Evolutionary conservation across 495 filamentous ascomycete genomes (phyloP).

Genomic region (Friedmanniomyces simplex): DNA sequence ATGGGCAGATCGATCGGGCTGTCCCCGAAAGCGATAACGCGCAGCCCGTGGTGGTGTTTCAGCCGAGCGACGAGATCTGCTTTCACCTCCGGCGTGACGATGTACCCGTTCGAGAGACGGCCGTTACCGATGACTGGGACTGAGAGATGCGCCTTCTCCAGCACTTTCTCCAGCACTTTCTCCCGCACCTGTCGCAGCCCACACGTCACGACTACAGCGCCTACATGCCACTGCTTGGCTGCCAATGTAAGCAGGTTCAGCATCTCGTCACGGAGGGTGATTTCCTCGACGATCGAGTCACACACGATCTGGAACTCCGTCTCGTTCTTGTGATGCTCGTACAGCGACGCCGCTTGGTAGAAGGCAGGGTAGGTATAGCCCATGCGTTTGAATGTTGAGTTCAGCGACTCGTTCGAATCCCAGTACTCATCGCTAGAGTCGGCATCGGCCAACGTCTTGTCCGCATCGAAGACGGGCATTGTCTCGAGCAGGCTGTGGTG

Average conservation of each 20-base stretch:
- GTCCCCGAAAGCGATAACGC: constrained; percentile 55
- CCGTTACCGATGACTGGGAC: constrained; percentile 49
- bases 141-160: constrained; percentile 30
- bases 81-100: constrained; percentile 48
- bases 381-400: background rate
- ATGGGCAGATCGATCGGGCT: constrained; percentile 52
- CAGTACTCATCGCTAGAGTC: constrained; percentile 50
- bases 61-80: constrained; percentile 38
- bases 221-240: constrained; percentile 33
- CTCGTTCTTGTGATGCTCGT: constrained; percentile 40
- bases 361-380: constrained; percentile 48
- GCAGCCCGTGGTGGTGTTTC: constrained; percentile 25
- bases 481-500: constrained; percentile 30
- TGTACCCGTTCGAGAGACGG: constrained; percentile 38
- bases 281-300: constrained; percentile 34
- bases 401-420: too few relatives aligned
- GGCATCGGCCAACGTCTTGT: constrained; percentile 44
- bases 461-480: constrained; percentile 48
- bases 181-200: constrained; percentile 50
- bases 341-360: constrained; percentile 46
- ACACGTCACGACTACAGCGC: constrained; percentile 47
- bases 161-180: constrained; percentile 39
- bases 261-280: constrained; percentile 44
- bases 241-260: constrained; percentile 34
- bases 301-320: constrained; percentile 41